These are phyloP conservation scores for Aspergillus sparsus DNA, from an alignment of 495 filamentous ascomycete genomes.

Conservation along the genomic window DNA sequence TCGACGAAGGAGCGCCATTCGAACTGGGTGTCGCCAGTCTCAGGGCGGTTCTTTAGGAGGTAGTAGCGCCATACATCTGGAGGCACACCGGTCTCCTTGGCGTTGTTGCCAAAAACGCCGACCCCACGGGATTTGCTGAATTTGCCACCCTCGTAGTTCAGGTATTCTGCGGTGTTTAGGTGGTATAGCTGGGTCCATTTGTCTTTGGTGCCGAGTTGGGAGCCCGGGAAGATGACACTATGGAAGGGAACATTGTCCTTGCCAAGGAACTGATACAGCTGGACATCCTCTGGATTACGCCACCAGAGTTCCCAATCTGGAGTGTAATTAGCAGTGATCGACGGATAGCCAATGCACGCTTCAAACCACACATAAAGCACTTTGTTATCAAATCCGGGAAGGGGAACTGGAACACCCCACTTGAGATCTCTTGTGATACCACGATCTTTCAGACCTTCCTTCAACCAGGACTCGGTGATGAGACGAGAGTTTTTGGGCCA, in stretches of 20 bases:
- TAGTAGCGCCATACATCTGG: slow-evolving; percentile 93
- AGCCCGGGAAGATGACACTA: slow-evolving; percentile 87
- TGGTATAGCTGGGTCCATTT: slow-evolving; percentile 91
- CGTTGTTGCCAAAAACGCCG: slow-evolving; percentile 53
- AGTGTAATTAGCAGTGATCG: slow-evolving; percentile 92
- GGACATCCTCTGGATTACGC: slow-evolving; percentile 84
- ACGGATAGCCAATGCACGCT: slow-evolving; percentile 93
- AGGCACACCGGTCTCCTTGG: slow-evolving; percentile 82
- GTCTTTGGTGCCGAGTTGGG: slow-evolving; percentile 78
- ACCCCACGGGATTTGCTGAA: slow-evolving; percentile 59
- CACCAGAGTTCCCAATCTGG: slow-evolving; percentile 94
- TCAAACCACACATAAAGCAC: slow-evolving; percentile 99
- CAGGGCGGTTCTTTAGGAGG: slow-evolving; percentile 82
- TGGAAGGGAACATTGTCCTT: slow-evolving; percentile 97
- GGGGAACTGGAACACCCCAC: slow-evolving; percentile 78
- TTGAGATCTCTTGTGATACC: slow-evolving; percentile 91
- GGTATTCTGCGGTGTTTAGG: slow-evolving; percentile 88
- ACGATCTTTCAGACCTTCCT: slow-evolving; percentile 76
- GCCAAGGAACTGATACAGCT: slow-evolving; percentile 96
- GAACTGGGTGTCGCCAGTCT: slow-evolving; percentile 87
- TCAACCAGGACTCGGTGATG: slow-evolving; percentile 77
- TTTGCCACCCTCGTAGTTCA: slow-evolving; percentile 95
- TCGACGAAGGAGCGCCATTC: slow-evolving; percentile 83
- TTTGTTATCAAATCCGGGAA: slow-evolving; percentile 69
- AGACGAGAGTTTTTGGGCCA: slow-evolving; percentile 77